These are phyloP conservation scores for Groenewaldozyma tartarivorans DNA, from an alignment of 805 yeast species.

Conservation along the genomic window DNA sequence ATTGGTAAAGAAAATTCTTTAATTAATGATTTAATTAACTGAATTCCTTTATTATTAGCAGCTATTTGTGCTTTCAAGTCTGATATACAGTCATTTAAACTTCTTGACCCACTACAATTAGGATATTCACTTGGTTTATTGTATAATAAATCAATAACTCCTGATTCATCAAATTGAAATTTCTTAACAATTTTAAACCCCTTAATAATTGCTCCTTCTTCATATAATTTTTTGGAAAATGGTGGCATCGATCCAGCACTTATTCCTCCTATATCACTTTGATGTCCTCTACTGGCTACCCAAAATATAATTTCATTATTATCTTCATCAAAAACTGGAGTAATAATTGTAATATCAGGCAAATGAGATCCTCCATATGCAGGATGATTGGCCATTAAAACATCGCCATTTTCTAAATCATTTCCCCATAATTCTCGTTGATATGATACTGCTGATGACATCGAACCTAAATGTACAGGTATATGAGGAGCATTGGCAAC, in stretches of 20 bases:
- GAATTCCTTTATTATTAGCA: constrained; percentile 80
- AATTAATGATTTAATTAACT: constrained; percentile 49
- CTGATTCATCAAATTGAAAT: constrained; percentile 68
- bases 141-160: constrained; percentile 51
- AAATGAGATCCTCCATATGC: constrained; percentile 79
- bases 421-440: constrained; percentile 61
- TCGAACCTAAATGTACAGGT: constrained; percentile 80
- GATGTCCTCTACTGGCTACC: constrained; percentile 93
- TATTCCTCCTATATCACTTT: constrained; percentile 90
- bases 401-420: constrained; percentile 62
- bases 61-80: constrained; percentile 82
- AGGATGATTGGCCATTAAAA: constrained; percentile 71
- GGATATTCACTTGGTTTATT: constrained; percentile 72
- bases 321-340: constrained; percentile 69
- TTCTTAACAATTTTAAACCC: constrained; percentile 63
- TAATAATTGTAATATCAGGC: constrained; percentile 85
- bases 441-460: constrained; percentile 67
- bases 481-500: constrained; percentile 86
- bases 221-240: constrained; percentile 69
- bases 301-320: constrained; percentile 59
- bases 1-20: constrained; percentile 51
- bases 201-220: constrained; percentile 85
- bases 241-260: constrained; percentile 96
- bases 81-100: constrained; percentile 72
- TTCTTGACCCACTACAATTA: constrained; percentile 84